Evolutionary conservation across 352 stramenopile genomes (phyloP).

Genomic region (Thalassiosira hispida): DNA sequence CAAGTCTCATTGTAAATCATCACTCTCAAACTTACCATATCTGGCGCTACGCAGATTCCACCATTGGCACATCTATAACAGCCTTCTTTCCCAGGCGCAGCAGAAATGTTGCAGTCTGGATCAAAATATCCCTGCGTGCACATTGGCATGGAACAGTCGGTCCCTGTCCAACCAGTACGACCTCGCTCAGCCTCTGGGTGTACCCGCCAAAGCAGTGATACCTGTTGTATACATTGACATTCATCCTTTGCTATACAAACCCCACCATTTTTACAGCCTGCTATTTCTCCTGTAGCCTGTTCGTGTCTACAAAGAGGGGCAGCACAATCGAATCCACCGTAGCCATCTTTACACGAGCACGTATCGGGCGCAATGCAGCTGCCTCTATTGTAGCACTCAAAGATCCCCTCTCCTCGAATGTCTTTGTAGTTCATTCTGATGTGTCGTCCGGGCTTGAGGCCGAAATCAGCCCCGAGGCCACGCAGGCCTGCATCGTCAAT

Average conservation of each 20-base stretch:
- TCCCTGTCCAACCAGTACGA: constrained; percentile 91
- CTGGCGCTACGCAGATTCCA: constrained; percentile 87
- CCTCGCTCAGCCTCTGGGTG: constrained; percentile 86
- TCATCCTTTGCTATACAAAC: constrained; percentile 92
- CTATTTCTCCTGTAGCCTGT: constrained; percentile 53
- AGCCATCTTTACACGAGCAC: constrained; percentile 91
- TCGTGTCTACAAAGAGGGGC: constrained; percentile 90
- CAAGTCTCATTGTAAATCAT: no score
- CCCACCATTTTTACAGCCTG: constrained; percentile 91
- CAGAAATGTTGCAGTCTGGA: constrained; percentile 86
- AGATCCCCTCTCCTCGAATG: constrained; percentile 89
- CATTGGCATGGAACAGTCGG: constrained; percentile 93
- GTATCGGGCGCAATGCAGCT: constrained; percentile 92
- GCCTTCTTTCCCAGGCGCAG: constrained; percentile 84
- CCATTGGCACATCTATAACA: constrained; percentile 95
- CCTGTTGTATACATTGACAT: constrained; percentile 91
- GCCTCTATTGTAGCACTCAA: constrained; percentile 92
- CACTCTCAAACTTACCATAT: constrained; percentile 55
- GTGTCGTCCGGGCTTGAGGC: constrained; percentile 82
- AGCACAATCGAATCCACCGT: constrained; percentile 94
- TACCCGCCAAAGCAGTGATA: constrained; percentile 87
- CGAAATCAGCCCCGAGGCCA: constrained; percentile 68
- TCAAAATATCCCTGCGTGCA: constrained; percentile 95
- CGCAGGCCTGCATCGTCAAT: constrained; percentile 79
- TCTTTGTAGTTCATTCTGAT: constrained; percentile 90